These are phyloP conservation scores for Boletus sp. DNA, from an alignment of 768 basidiomycete species.

Conservation along the genomic window DNA sequence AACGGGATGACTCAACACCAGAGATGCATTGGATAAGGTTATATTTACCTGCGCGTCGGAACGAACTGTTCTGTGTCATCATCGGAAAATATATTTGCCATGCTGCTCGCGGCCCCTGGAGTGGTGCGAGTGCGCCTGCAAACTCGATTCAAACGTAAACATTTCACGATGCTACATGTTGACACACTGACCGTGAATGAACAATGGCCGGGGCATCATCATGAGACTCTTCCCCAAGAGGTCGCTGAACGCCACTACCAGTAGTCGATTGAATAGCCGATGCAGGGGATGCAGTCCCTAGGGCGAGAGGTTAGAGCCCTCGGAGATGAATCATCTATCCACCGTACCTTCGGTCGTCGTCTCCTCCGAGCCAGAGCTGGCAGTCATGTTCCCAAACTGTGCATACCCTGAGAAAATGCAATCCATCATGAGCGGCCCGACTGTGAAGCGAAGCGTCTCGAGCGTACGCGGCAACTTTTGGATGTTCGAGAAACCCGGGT, in stretches of 20 bases:
- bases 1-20: not conserved
- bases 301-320: not conserved
- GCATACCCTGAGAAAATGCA: slow-evolving; percentile 55
- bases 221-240: slow-evolving; percentile 38
- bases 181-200: slow-evolving; percentile 39
- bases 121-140: slow-evolving; percentile 33
- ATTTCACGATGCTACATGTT: not conserved
- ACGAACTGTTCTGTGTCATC: slow-evolving; percentile 49
- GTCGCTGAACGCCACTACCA: not conserved
- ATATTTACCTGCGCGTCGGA: slow-evolving; percentile 61
- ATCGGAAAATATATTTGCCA: slow-evolving; percentile 43
- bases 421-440: not conserved
- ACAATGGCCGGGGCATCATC: slow-evolving; percentile 61
- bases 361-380: slow-evolving; percentile 20
- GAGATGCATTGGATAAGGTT: not conserved
- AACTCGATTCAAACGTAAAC: slow-evolving; percentile 8
- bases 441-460: not conserved
- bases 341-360: slow-evolving; percentile 21
- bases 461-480: slow-evolving; percentile 67
- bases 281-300: slow-evolving; percentile 12
- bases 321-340: not conserved
- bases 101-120: slow-evolving; percentile 29
- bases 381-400: slow-evolving; percentile 55
- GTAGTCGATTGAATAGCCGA: slow-evolving; percentile 1
- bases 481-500: slow-evolving; percentile 71